Evolutionary conservation across 2,329 filamentous ascomycete genomes (phyloP).

Genomic region (Teratosphaeria epicoccoides): DNA sequence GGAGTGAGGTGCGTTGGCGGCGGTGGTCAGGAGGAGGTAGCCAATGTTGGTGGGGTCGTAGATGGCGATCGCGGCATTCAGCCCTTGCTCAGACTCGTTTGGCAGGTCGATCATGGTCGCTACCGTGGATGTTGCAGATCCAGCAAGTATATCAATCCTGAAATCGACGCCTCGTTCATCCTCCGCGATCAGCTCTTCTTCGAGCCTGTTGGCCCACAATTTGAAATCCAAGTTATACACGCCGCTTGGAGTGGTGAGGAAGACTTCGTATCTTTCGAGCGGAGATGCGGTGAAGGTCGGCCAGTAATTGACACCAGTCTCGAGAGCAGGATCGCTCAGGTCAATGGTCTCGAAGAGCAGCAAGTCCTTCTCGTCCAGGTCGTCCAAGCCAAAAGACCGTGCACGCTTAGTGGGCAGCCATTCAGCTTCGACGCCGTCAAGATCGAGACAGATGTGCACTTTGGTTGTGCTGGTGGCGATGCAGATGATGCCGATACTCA

Average conservation of each 20-base stretch:
- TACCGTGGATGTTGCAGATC: conserved; percentile 39
- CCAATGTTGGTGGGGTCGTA: conserved; percentile 44
- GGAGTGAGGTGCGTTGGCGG: conserved; percentile 31
- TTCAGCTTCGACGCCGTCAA: conserved; percentile 51
- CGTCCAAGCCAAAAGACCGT: conserved; percentile 14
- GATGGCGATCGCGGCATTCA: conserved; percentile 41
- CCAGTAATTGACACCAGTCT: conserved; percentile 24
- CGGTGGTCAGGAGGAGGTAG: conserved; percentile 40
- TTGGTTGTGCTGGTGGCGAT: conserved; percentile 45
- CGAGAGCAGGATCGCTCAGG: conserved; percentile 12
- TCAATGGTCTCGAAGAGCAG: conserved; percentile 34
- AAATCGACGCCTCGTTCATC: conserved; percentile 44
- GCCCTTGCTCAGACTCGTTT: conserved; percentile 20
- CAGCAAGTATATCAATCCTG: conserved; percentile 40
- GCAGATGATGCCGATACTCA: conserved; percentile 49
- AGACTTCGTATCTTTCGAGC: conserved; percentile 47
- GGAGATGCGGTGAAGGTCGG: conserved; percentile 48
- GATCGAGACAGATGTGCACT: conserved; percentile 49
- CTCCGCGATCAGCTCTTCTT: conserved; percentile 45
- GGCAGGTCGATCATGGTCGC: conserved; percentile 36
- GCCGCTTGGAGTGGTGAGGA: conserved; percentile 45
- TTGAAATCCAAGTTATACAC: conserved; percentile 46
- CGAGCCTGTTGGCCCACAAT: conserved; percentile 46
- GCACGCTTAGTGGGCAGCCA: conserved; percentile 44
- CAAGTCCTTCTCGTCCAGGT: conserved; percentile 18